A percentile compares a stretch with the other conserved stretches of the same genome.
phyloP scores from a whole-genome alignment of 352 stramenopile genomes.

The Vaucheria bursata region DNA sequence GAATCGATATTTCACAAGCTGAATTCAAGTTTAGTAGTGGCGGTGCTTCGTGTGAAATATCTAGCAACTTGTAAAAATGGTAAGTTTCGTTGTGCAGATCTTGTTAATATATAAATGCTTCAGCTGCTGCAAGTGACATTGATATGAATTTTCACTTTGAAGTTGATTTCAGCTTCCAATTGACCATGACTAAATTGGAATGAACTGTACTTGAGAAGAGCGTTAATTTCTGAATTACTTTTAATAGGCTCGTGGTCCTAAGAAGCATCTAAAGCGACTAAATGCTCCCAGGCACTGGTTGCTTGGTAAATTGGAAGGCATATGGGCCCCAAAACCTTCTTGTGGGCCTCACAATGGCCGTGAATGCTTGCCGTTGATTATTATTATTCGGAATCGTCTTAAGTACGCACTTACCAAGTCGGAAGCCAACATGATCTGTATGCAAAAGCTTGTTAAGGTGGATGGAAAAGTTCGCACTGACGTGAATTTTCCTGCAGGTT shows the following conservation, averaged over 20 bases:
- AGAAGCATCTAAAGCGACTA: conserved; percentile 86
- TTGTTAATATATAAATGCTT: too few species aligned
- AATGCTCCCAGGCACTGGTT: conserved; percentile 82
- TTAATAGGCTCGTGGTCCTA: conserved; percentile 57
- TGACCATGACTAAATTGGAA: too few species aligned
- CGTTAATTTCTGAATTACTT: background rate
- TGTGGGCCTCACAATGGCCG: conserved; percentile 90
- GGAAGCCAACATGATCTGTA: conserved; percentile 97
- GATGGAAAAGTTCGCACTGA: conserved; percentile 85
- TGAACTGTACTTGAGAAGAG: too few species aligned
- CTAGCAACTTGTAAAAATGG: too few species aligned
- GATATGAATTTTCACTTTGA: too few species aligned
- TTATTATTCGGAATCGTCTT: conserved; percentile 96
- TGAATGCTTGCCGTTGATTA: conserved; percentile 92
- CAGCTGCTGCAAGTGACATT: too few species aligned
- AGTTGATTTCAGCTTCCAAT: too few species aligned
- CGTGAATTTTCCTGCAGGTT: conserved; percentile 92
- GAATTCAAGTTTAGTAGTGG: too few species aligned
- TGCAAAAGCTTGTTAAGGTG: conserved; percentile 94
- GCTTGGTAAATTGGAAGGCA: conserved; percentile 73
- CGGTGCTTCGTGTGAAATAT: too few species aligned
- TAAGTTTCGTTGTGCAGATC: too few species aligned
- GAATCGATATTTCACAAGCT: too few species aligned
- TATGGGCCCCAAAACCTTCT: conserved; percentile 56
- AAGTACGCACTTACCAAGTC: conserved; percentile 98